Conservation (phyloP, 2,329 filamentous ascomycete genomes). For the Colletotrichum somersetense region DNA sequence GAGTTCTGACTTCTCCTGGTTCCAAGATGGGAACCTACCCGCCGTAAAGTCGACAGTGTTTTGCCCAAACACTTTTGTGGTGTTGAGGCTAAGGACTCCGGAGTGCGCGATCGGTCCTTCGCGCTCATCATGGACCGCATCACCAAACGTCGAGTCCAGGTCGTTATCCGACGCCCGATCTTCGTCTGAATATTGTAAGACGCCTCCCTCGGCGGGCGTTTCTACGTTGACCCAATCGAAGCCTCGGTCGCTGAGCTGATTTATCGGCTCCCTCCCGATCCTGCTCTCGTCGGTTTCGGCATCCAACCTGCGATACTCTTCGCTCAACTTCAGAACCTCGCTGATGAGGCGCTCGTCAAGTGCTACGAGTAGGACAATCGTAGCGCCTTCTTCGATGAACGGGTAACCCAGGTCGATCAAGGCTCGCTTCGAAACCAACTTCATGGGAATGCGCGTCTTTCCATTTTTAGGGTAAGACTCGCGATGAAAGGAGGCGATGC, state of each 20-base stretch:
- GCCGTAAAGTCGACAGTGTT: neutral
- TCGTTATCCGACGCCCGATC: neutral
- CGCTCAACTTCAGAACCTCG: slow-evolving; percentile 85
- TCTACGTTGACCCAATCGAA: slow-evolving; percentile 20
- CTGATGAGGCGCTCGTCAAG: slow-evolving; percentile 92
- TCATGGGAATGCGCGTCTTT: slow-evolving; percentile 87
- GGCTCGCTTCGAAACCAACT: slow-evolving; percentile 83
- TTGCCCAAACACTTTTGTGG: slow-evolving; percentile 3
- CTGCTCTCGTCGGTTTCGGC: neutral
- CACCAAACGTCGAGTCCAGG: neutral
- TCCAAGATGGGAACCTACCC: slow-evolving; percentile 7
- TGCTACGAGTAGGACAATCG: slow-evolving; percentile 84
- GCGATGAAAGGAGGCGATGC: slow-evolving; percentile 17
- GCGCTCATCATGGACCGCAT: neutral
- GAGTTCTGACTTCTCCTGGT: slow-evolving; percentile 2
- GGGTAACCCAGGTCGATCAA: slow-evolving; percentile 88
- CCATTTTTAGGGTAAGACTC: slow-evolving; percentile 75
- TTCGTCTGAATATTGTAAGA: neutral
- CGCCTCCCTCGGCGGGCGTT: neutral
- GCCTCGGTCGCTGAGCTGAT: neutral
- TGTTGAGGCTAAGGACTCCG: slow-evolving; percentile 8
- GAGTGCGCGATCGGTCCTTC: slow-evolving; percentile 19
- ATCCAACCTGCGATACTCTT: slow-evolving; percentile 49
- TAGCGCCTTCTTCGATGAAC: slow-evolving; percentile 86
- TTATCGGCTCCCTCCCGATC: neutral